A percentile compares a stretch with the other conserved stretches of the same genome.
Conservation (phyloP, 2,329 filamentous ascomycete genomes). For the Sclerotinia sclerotiorum region DNA sequence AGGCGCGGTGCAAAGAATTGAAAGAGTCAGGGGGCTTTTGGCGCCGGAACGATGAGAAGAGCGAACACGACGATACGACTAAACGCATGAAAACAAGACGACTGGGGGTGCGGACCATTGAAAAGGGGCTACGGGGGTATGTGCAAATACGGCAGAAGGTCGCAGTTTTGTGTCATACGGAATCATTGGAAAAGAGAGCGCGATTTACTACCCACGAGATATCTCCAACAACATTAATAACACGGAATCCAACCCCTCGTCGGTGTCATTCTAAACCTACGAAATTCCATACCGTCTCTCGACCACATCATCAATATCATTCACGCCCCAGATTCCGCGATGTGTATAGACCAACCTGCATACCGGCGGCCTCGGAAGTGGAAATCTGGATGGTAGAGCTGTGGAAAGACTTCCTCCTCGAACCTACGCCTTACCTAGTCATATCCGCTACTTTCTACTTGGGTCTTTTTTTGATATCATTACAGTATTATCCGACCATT, state of each 20-base stretch:
- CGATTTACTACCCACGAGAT: background rate
- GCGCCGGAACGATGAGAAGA: conserved; percentile 34
- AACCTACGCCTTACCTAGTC: conserved; percentile 36
- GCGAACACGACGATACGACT: conserved; percentile 8
- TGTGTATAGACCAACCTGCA: conserved; percentile 8
- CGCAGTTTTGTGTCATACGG: conserved; percentile 8
- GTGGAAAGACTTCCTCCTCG: conserved; percentile 35
- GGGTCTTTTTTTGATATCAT: conserved; percentile 31
- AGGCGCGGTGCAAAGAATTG: conserved; percentile 67
- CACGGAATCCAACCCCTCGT: background rate
- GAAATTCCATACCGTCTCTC: background rate
- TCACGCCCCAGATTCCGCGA: conserved; percentile 17
- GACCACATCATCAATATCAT: background rate
- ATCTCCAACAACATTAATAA: background rate
- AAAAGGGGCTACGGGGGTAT: conserved; percentile 29
- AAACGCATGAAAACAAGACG: conserved; percentile 15
- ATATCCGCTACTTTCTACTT: conserved; percentile 32
- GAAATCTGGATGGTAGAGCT: conserved; percentile 34
- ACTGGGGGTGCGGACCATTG: conserved; percentile 22
- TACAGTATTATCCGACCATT: conserved; percentile 29
- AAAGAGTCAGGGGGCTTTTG: conserved; percentile 65
- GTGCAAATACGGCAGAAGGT: conserved; percentile 27
- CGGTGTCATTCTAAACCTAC: background rate
- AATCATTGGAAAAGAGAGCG: background rate
- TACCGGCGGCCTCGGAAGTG: conserved; percentile 28